Evolutionary conservation across 345 rosid species (phyloP).

Genomic region (Tarenaya hassleriana): DNA sequence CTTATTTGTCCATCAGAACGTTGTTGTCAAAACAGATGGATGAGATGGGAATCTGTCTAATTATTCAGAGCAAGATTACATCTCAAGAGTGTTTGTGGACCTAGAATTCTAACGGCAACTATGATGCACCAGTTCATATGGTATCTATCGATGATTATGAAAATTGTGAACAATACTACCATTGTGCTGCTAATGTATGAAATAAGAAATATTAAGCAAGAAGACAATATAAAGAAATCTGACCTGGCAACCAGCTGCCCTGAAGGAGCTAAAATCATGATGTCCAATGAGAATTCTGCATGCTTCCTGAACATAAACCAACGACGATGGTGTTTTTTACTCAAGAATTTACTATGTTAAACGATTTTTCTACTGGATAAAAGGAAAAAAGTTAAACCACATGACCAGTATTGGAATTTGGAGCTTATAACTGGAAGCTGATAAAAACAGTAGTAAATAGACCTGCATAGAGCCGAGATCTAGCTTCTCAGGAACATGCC

Average conservation of each 20-base stretch:
- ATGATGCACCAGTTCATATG: not conserved
- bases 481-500: conserved; percentile 76
- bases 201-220: not conserved
- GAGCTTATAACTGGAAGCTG: conserved; percentile 9
- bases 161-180: not conserved
- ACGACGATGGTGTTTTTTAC: not conserved
- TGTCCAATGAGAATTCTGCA: conserved; percentile 80
- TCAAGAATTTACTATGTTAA: not conserved
- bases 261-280: conserved; percentile 95
- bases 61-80: too few relatives aligned
- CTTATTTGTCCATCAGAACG: not conserved
- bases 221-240: conserved; percentile 21
- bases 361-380: not conserved
- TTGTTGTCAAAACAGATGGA: not conserved
- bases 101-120: too few relatives aligned
- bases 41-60: too few relatives aligned
- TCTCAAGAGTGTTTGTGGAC: too few relatives aligned
- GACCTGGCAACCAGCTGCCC: conserved; percentile 90
- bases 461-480: conserved; percentile 85
- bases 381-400: not conserved
- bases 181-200: conserved; percentile 10
- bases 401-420: not conserved
- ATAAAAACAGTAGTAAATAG: conserved; percentile 12
- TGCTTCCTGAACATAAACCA: conserved; percentile 59
- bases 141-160: not conserved